These are phyloP conservation scores for Plenodomus biglobosus DNA, from an alignment of 2,329 filamentous ascomycete species.

Conservation along the genomic window DNA sequence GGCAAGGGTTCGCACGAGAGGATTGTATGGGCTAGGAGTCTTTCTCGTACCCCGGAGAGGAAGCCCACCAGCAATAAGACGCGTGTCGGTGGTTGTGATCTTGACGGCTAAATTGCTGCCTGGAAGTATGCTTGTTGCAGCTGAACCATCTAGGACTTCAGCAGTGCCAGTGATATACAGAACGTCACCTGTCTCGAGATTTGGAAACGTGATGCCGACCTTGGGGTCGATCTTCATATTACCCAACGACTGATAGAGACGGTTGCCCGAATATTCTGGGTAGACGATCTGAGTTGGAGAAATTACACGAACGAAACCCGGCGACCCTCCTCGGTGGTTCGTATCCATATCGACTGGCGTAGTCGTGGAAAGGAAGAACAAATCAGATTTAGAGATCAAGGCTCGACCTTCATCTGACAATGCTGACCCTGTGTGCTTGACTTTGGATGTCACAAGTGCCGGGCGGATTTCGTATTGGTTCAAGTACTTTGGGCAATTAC, in stretches of 20 bases:
- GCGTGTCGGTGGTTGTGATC: slow-evolving; percentile 62
- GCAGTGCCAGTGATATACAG: slow-evolving; percentile 73
- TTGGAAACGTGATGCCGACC: slow-evolving; percentile 71
- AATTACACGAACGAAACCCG: slow-evolving; percentile 71
- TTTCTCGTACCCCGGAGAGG: slow-evolving; percentile 64
- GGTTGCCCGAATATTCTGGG: slow-evolving; percentile 83
- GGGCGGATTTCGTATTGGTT: slow-evolving; percentile 69
- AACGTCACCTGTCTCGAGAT: slow-evolving; percentile 71
- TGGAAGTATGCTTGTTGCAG: slow-evolving; percentile 64
- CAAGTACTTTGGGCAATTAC: slow-evolving; percentile 86
- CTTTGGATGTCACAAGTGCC: slow-evolving; percentile 56
- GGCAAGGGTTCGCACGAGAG: slow-evolving; percentile 65
- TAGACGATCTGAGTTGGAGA: slow-evolving; percentile 67
- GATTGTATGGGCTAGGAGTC: slow-evolving; percentile 76
- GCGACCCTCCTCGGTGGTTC: slow-evolving; percentile 75
- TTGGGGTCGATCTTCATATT: slow-evolving; percentile 69
- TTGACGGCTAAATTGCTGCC: slow-evolving; percentile 72
- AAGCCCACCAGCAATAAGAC: slow-evolving; percentile 66
- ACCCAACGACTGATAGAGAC: slow-evolving; percentile 79
- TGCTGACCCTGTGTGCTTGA: slow-evolving; percentile 51
- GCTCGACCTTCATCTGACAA: slow-evolving; percentile 59
- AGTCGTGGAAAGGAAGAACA: slow-evolving; percentile 76
- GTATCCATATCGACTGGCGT: slow-evolving; percentile 72
- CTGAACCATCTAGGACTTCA: slow-evolving; percentile 64
- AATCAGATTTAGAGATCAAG: slow-evolving; percentile 65